Percentiles rank a stretch among this genome's conserved stretches.
Evolutionary conservation across 257 asterid species (phyloP).

Genomic region (Hygrophila difformis): DNA sequence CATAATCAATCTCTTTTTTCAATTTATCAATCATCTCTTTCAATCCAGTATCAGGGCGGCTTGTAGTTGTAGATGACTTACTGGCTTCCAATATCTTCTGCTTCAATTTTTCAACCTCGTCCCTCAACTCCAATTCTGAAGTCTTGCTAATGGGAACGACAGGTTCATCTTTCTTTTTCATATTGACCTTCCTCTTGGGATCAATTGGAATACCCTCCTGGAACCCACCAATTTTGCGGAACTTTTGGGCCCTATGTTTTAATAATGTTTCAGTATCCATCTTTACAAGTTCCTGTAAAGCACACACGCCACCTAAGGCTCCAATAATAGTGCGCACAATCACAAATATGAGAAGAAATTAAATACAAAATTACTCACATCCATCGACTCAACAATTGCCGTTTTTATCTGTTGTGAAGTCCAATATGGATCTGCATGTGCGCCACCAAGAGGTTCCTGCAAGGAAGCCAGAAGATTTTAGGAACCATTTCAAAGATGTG

Average conservation of each 20-base stretch:
- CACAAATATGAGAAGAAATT: not conserved
- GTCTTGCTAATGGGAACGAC: conserved; percentile 27
- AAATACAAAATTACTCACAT: conserved; percentile 43
- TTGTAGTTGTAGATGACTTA: conserved; percentile 26
- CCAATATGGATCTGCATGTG: conserved; percentile 90
- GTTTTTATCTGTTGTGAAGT: conserved; percentile 85
- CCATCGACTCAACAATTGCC: conserved; percentile 75
- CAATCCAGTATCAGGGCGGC: conserved; percentile 15
- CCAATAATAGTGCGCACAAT: not conserved
- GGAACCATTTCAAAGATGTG: no score
- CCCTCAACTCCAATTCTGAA: conserved; percentile 43
- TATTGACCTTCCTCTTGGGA: conserved; percentile 49
- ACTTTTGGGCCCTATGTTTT: conserved; percentile 63
- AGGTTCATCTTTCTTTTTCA: conserved; percentile 60
- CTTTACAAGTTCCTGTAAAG: conserved; percentile 59
- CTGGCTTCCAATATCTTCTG: conserved; percentile 44
- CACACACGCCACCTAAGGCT: not conserved
- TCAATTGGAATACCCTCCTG: conserved; percentile 58
- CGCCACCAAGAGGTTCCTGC: conserved; percentile 99
- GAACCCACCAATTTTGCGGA: conserved; percentile 63
- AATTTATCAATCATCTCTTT: no score
- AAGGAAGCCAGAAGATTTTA: not conserved
- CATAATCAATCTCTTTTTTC: no score
- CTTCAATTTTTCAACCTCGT: conserved; percentile 58
- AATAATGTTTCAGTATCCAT: conserved; percentile 62